Percentiles rank a stretch among this genome's conserved stretches.
Conservation (phyloP, 306 rosid species). For the Pyrus betulifolia region DNA sequence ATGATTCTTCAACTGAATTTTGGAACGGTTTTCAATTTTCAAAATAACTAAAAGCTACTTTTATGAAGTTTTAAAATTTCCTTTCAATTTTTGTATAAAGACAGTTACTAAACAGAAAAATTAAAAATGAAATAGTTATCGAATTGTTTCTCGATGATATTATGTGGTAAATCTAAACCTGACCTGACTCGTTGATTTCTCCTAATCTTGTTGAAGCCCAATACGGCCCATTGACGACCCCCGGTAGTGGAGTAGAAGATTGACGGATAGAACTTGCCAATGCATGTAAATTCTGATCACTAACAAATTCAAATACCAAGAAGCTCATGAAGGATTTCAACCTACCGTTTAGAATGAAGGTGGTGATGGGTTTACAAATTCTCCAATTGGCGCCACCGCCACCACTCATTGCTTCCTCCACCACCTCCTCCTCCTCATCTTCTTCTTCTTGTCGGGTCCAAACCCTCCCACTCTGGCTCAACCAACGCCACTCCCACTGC, state of each 20-base stretch:
- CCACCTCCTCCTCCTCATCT: background rate
- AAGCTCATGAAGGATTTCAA: background rate
- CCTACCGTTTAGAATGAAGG: background rate
- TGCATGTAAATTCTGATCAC: background rate
- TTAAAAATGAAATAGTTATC: no score
- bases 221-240: background rate
- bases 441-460: conserved; percentile 5
- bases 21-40: background rate
- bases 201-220: background rate
- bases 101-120: no score
- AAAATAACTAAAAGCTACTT: no score
- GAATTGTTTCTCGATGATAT: accelerated
- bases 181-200: no score
- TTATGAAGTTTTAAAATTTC: no score
- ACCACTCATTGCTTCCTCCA: conserved; percentile 14
- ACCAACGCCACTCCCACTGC: background rate
- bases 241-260: background rate
- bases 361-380: conserved; percentile 15
- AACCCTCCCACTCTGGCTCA: background rate
- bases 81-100: no score
- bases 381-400: conserved; percentile 13
- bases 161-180: no score
- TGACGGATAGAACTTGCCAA: background rate
- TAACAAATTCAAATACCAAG: background rate
- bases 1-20: no score